Evolutionary conservation across 148 eudicot species (phyloP).

Genomic region (Rhododendron ferrugineum): DNA sequence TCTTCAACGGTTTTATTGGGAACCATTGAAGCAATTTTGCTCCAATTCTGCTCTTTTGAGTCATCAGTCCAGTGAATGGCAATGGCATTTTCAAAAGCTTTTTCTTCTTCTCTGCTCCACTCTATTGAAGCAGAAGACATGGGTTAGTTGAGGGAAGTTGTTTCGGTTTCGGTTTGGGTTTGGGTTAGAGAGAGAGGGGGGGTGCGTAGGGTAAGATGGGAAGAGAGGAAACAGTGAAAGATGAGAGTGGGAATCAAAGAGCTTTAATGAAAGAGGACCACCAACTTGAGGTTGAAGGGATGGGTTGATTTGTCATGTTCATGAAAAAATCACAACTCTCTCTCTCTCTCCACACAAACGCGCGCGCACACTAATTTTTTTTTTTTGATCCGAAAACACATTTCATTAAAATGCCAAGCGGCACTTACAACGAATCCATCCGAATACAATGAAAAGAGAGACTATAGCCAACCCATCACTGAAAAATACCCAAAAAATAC

Average conservation of each 20-base stretch:
- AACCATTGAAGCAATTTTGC: conserved; percentile 48
- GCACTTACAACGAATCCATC: too few relatives aligned
- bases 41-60: conserved; percentile 39
- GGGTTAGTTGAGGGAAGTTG: conserved; percentile 7
- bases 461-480: too few relatives aligned
- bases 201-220: conserved; percentile 12
- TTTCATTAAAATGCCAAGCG: too few relatives aligned
- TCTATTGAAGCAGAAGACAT: conserved; percentile 18
- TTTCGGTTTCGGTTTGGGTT: neutral
- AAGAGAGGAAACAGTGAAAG: conserved; percentile 18
- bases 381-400: too few relatives aligned
- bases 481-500: too few relatives aligned
- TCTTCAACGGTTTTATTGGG: conserved; percentile 54
- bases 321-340: conserved; percentile 15
- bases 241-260: conserved; percentile 32
- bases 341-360: neutral
- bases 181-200: neutral
- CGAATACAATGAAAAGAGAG: too few relatives aligned
- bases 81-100: conserved; percentile 70
- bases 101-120: conserved; percentile 83
- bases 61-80: conserved; percentile 46
- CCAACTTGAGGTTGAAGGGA: conserved; percentile 45
- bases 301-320: conserved; percentile 47
- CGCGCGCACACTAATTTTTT: too few relatives aligned
- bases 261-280: conserved; percentile 41